These are phyloP conservation scores for Verticillium klebahnii DNA, from an alignment of 2,329 filamentous ascomycete genomes.

Conservation along the genomic window DNA sequence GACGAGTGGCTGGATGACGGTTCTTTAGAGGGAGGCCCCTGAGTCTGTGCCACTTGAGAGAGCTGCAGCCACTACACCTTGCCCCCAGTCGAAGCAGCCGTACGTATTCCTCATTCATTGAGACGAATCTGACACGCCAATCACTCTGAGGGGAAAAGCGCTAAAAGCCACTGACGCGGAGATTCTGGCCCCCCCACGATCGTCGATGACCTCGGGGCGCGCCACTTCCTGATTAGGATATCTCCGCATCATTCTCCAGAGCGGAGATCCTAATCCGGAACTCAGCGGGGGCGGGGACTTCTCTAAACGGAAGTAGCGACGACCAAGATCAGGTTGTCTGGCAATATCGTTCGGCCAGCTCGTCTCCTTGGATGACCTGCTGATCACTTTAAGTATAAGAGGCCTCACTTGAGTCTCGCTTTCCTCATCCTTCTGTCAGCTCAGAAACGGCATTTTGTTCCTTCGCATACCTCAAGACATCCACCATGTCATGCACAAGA, in stretches of 20 bases:
- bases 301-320: not conserved
- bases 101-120: too few species aligned
- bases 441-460: not conserved
- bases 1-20: slow-evolving; percentile 1
- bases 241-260: not conserved
- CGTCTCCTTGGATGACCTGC: not conserved
- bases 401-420: too few species aligned
- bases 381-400: too few species aligned
- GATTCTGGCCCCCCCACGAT: not conserved
- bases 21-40: not conserved
- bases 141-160: too few species aligned
- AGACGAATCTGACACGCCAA: too few species aligned
- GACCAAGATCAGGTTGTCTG: not conserved
- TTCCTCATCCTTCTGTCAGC: too few species aligned
- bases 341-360: not conserved
- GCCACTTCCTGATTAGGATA: not conserved
- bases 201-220: not conserved
- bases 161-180: not conserved
- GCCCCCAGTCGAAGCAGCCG: too few species aligned
- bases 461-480: not conserved
- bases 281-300: not conserved
- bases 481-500: not conserved
- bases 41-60: not conserved
- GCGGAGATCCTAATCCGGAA: not conserved
- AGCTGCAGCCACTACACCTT: not conserved